Evolutionary conservation across 176 grass and related monocot species (phyloP).

Genomic region (Triticum aestivum): DNA sequence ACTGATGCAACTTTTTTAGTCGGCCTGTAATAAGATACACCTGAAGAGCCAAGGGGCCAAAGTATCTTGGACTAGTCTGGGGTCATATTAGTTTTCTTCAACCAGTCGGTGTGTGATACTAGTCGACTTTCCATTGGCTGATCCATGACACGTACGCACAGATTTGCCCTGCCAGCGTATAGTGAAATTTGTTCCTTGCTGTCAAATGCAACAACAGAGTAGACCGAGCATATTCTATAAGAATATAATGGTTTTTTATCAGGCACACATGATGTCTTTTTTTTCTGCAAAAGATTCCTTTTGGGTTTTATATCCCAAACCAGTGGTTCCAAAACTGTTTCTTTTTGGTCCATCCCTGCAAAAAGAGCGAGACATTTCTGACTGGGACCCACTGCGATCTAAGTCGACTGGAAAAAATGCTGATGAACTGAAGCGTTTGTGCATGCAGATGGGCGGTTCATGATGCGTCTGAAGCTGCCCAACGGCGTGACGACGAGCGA

Average conservation of each 20-base stretch:
- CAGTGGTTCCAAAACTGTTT: not conserved
- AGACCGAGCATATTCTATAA: not conserved
- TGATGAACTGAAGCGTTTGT: not conserved
- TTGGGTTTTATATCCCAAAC: constrained; percentile 30
- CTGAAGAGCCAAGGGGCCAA: constrained; percentile 35
- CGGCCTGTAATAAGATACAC: not conserved
- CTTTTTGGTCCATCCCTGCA: not conserved
- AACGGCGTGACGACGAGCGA: constrained; percentile 97
- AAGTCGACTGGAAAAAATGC: not conserved
- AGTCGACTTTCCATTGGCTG: not conserved
- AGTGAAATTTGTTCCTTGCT: not conserved
- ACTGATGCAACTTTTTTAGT: not conserved
- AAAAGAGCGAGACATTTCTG: not conserved
- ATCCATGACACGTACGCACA: not conserved
- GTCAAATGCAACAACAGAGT: not conserved
- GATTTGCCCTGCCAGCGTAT: not conserved
- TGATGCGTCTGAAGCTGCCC: constrained; percentile 97
- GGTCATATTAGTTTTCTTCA: not conserved
- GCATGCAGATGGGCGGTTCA: constrained; percentile 81
- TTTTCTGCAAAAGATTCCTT: not conserved
- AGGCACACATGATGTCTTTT: not conserved
- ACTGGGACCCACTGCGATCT: not conserved
- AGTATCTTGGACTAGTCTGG: not conserved
- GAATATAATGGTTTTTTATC: not conserved
- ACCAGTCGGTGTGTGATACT: not conserved